Conservation (phyloP, 1,139 yeast genomes). For the Scheffersomyces quercinus region DNA sequence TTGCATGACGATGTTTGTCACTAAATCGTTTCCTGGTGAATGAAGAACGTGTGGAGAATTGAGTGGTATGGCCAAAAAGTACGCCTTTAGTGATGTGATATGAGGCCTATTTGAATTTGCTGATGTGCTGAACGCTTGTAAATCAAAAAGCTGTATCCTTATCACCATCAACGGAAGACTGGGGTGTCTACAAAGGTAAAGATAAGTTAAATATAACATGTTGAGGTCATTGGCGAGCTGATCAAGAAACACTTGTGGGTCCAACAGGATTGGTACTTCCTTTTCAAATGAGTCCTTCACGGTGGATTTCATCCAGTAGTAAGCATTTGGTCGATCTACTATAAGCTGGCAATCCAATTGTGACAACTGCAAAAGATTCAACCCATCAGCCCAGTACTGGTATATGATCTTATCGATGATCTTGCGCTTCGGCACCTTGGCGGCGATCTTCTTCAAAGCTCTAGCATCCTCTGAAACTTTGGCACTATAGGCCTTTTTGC, state of each 20-base stretch:
- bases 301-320: constrained; percentile 61
- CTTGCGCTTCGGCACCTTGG: constrained; percentile 38
- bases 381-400: constrained; percentile 63
- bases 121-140: constrained; percentile 26
- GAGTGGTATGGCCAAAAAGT: constrained; percentile 64
- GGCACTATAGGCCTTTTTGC: constrained; percentile 30
- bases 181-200: constrained; percentile 71
- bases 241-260: constrained; percentile 49
- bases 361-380: constrained; percentile 68
- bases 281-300: constrained; percentile 41
- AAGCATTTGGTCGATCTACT: constrained; percentile 54
- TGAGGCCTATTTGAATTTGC: constrained; percentile 29
- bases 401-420: constrained; percentile 51
- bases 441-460: constrained; percentile 9
- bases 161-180: constrained; percentile 58
- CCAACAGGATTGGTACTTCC: constrained; percentile 36
- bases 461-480: constrained; percentile 21
- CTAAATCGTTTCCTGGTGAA: constrained; percentile 47
- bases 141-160: constrained; percentile 69
- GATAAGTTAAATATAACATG: constrained; percentile 53
- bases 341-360: constrained; percentile 69
- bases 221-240: constrained; percentile 49
- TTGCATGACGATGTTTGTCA: constrained; percentile 57
- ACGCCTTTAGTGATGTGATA: constrained; percentile 56
- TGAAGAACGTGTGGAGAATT: constrained; percentile 71